Evolutionary conservation across 1,284 basidiomycete genomes (phyloP).

Genomic region (Vanrija sp.): DNA sequence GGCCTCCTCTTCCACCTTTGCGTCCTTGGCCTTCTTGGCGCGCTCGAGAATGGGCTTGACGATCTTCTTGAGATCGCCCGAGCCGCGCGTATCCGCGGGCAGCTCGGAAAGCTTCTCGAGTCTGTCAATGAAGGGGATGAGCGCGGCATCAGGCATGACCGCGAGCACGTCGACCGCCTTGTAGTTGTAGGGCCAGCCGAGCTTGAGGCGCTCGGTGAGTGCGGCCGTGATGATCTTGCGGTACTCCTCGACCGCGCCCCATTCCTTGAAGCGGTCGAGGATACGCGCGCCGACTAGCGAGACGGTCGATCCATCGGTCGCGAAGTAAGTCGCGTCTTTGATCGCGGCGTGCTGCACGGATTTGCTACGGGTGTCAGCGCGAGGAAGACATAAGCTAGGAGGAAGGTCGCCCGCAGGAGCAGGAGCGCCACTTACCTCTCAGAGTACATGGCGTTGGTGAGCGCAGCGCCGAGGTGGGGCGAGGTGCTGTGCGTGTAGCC

Average conservation of each 20-base stretch:
- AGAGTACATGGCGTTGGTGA: too few relatives aligned
- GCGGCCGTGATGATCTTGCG: slow-evolving; percentile 37
- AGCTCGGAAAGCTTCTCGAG: slow-evolving; percentile 24
- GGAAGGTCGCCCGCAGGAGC: too few relatives aligned
- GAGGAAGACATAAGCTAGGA: too few relatives aligned
- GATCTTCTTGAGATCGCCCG: slow-evolving; percentile 27
- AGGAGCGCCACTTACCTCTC: too few relatives aligned
- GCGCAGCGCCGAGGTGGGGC: too few relatives aligned
- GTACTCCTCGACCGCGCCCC: slow-evolving; percentile 15
- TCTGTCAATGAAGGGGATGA: slow-evolving; percentile 25
- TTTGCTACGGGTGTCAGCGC: too few relatives aligned
- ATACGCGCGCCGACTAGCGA: too few relatives aligned
- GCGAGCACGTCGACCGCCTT: slow-evolving; percentile 35
- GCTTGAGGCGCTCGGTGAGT: slow-evolving; percentile 32
- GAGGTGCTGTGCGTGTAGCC: too few relatives aligned
- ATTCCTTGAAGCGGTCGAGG: background rate
- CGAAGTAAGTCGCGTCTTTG: too few relatives aligned
- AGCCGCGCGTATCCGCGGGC: slow-evolving; percentile 17
- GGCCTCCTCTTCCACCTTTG: background rate
- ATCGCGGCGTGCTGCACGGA: too few relatives aligned
- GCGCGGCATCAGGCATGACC: slow-evolving; percentile 21
- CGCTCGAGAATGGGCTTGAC: slow-evolving; percentile 30
- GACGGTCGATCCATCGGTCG: too few relatives aligned
- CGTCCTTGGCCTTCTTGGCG: slow-evolving; percentile 2
- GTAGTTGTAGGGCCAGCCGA: slow-evolving; percentile 42